These are phyloP conservation scores for Wickerhamia fluorescens DNA, from an alignment of 805 yeast species.

Conservation along the genomic window DNA sequence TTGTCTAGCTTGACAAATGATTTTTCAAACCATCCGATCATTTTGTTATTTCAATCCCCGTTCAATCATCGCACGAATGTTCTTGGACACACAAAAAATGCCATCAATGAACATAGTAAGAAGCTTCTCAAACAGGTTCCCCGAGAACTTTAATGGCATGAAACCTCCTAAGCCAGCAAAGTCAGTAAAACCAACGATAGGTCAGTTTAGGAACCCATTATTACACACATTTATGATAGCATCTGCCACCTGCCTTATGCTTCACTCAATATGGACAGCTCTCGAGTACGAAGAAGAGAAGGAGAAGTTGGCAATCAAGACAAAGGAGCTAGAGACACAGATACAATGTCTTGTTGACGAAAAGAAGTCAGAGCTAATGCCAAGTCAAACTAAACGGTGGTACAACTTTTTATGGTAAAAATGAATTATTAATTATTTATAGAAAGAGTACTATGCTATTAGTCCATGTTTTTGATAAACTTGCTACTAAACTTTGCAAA, in stretches of 20 bases:
- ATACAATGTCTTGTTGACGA: constrained; percentile 25
- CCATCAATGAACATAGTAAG: too few species aligned
- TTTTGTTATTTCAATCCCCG: too few species aligned
- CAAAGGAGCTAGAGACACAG: constrained; percentile 14
- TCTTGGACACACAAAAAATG: too few species aligned
- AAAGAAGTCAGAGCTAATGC: constrained; percentile 14
- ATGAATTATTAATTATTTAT: neutral
- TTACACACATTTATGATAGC: constrained; percentile 34
- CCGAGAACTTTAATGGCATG: too few species aligned
- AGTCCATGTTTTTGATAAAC: too few species aligned
- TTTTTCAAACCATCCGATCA: too few species aligned
- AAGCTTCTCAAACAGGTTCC: too few species aligned
- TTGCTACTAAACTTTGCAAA: constrained; percentile 13
- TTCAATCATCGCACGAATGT: too few species aligned
- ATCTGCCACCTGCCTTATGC: constrained; percentile 28
- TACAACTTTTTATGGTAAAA: constrained; percentile 8
- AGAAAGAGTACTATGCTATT: too few species aligned
- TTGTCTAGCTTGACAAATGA: too few species aligned
- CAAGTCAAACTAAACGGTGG: constrained; percentile 8
- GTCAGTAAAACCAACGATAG: constrained; percentile 24
- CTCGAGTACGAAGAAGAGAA: constrained; percentile 23
- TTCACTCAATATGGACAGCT: constrained; percentile 27
- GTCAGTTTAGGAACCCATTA: constrained; percentile 32
- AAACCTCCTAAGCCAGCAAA: too few species aligned
- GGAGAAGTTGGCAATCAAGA: constrained; percentile 9